A percentile compares a stretch with the other conserved stretches of the same genome.
Evolutionary conservation across 2,329 filamentous ascomycete genomes (phyloP).

Genomic region (Colletotrichum scovillei): DNA sequence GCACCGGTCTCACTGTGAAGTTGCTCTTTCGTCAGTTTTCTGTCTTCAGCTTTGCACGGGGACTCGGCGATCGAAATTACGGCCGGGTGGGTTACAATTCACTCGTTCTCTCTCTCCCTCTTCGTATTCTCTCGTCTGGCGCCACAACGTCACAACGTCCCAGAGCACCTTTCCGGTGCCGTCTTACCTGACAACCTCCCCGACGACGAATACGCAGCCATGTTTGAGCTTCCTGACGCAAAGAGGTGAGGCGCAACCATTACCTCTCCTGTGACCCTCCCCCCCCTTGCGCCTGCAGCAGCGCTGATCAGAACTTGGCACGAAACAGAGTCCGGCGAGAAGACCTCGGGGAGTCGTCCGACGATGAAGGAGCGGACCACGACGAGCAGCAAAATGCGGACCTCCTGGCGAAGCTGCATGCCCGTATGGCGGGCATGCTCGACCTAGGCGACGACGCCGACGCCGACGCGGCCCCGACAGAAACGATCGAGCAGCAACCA

Average conservation of each 20-base stretch:
- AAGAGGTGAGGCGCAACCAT: constrained; percentile 56
- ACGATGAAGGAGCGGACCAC: constrained; percentile 40
- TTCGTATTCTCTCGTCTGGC: background rate
- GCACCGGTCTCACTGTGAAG: background rate
- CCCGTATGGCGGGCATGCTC: constrained; percentile 59
- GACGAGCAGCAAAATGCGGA: constrained; percentile 50
- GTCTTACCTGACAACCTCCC: no score
- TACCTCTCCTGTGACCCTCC: background rate
- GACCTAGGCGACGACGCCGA: constrained; percentile 49
- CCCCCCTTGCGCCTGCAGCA: background rate
- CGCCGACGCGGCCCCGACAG: constrained; percentile 7
- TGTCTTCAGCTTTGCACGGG: background rate
- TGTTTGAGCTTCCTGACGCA: constrained; percentile 65
- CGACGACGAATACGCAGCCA: constrained; percentile 39
- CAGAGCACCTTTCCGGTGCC: background rate
- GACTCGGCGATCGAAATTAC: constrained; percentile 3
- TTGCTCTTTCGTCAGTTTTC: background rate
- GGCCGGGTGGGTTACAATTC: background rate
- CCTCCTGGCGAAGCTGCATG: constrained; percentile 57
- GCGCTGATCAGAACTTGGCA: background rate
- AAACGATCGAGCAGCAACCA: constrained; percentile 16
- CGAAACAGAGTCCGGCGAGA: constrained; percentile 63
- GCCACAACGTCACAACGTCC: background rate
- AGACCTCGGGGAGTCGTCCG: constrained; percentile 57
- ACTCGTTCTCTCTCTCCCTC: background rate